Evolutionary conservation across 176 grass and related monocot genomes (phyloP).

Genomic region (Oryza brachyantha): DNA sequence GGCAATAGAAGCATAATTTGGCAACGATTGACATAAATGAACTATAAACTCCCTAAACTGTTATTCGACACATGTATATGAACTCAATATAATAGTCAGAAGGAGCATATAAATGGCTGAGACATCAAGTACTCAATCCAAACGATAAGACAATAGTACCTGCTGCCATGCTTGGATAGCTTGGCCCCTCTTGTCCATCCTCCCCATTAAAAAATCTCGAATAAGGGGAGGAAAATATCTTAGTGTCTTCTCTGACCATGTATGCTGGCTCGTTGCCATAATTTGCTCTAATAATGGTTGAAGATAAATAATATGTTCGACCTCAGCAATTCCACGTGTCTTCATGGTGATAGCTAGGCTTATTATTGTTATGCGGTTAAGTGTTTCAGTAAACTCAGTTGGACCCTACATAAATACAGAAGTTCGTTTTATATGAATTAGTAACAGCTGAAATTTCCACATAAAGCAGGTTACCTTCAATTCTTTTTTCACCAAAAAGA

Average conservation of each 20-base stretch:
- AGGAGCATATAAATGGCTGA: constrained; percentile 6
- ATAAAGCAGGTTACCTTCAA: constrained; percentile 63
- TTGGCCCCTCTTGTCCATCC: constrained; percentile 89
- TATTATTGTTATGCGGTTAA: constrained; percentile 99
- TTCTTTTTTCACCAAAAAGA: constrained; percentile 99
- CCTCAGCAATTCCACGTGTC: constrained; percentile 95
- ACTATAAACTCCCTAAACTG: not conserved
- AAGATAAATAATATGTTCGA: constrained; percentile 95
- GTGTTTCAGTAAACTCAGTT: constrained; percentile 98
- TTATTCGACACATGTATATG: constrained; percentile 1
- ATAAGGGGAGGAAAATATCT: constrained; percentile 81
- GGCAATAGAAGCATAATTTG: not conserved
- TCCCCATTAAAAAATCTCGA: constrained; percentile 70
- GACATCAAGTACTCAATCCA: not conserved
- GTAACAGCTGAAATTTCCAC: constrained; percentile 7
- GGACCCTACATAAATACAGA: constrained; percentile 38
- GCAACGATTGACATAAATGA: not conserved
- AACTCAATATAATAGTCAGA: not conserved
- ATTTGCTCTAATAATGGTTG: constrained; percentile 94
- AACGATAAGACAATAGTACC: constrained; percentile 45
- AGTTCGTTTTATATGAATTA: not conserved
- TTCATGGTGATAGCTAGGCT: constrained; percentile 98
- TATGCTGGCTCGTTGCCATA: constrained; percentile 95
- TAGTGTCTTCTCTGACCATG: constrained; percentile 95
- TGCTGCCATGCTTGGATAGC: constrained; percentile 91